These are phyloP conservation scores for Circinella umbellata DNA, from an alignment of 371 early-diverging fungal species.

Conservation along the genomic window DNA sequence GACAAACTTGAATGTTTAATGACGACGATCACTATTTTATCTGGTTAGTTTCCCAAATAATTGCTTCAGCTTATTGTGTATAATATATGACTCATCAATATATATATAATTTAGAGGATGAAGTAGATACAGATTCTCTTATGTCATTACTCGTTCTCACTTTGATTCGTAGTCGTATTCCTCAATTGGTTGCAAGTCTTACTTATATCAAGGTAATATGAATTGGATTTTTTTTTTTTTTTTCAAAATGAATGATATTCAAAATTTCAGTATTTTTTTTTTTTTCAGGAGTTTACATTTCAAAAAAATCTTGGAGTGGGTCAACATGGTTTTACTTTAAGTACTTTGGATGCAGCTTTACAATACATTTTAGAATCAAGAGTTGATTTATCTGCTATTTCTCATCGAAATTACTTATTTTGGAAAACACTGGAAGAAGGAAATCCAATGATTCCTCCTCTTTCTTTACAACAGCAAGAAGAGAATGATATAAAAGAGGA, in stretches of 20 bases:
- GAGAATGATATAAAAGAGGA: too few relatives aligned
- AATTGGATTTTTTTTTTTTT: too few relatives aligned
- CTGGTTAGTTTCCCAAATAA: conserved; percentile 12
- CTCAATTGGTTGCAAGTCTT: conserved; percentile 58
- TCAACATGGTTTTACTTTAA: conserved; percentile 59
- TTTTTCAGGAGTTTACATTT: conserved; percentile 58
- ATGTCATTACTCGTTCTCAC: conserved; percentile 58
- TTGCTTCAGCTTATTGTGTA: too few relatives aligned
- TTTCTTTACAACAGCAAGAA: too few relatives aligned
- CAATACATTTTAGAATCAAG: conserved; percentile 49
- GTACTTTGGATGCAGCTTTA: conserved; percentile 58
- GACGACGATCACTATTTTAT: conserved; percentile 34
- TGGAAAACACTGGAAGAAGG: conserved; percentile 34
- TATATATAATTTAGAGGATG: not conserved
- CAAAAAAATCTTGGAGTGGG: conserved; percentile 46
- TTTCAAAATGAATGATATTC: too few relatives aligned
- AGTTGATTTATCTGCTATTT: conserved; percentile 36
- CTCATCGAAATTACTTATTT: conserved; percentile 36
- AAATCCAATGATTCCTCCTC: not conserved
- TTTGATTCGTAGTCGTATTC: conserved; percentile 53
- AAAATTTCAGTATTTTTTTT: too few relatives aligned
- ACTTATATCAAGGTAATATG: conserved; percentile 58
- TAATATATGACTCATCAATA: too few relatives aligned
- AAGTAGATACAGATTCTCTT: conserved; percentile 48
- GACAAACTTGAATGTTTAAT: conserved; percentile 58